A percentile compares a stretch with the other conserved stretches of the same genome.
These are phyloP conservation scores for Phytophthora ramorum DNA, from an alignment of 352 stramenopile genomes.

Conservation along the genomic window DNA sequence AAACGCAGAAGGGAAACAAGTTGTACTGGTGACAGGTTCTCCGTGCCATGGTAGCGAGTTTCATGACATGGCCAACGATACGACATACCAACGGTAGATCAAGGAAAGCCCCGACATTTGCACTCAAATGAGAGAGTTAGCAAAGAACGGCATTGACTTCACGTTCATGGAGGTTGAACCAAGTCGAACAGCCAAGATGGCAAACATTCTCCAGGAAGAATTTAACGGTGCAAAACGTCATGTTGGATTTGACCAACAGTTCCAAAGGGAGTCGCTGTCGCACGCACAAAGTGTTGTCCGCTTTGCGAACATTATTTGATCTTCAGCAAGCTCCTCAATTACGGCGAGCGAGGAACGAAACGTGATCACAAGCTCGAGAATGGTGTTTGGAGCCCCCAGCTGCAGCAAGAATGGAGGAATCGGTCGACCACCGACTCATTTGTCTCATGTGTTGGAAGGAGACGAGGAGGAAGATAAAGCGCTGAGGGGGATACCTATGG, in stretches of 20 bases:
- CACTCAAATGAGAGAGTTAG: conserved; percentile 41
- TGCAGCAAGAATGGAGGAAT: conserved; percentile 6
- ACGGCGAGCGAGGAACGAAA: conserved; percentile 33
- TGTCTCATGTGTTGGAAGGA: conserved; percentile 15
- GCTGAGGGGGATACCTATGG: not conserved
- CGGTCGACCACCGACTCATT: not conserved
- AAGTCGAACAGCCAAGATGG: conserved; percentile 39
- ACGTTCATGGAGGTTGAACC: conserved; percentile 45
- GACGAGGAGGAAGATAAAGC: conserved; percentile 12
- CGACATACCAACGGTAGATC: conserved; percentile 22
- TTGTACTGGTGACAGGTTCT: conserved; percentile 45
- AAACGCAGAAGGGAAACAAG: conserved; percentile 27
- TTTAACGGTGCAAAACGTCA: conserved; percentile 14
- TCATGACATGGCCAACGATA: conserved; percentile 17
- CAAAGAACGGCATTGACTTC: conserved; percentile 43
- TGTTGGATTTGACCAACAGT: conserved; percentile 28
- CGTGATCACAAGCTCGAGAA: conserved; percentile 20
- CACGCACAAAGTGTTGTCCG: conserved; percentile 12
- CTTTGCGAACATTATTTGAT: conserved; percentile 25
- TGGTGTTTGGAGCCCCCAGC: not conserved
- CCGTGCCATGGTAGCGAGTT: conserved; percentile 49
- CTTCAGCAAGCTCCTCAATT: conserved; percentile 36
- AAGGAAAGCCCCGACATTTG: conserved; percentile 40
- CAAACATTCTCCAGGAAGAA: conserved; percentile 31
- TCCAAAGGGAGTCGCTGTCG: conserved; percentile 28